Conservation (phyloP, 2,329 filamentous ascomycete species). For the Epichloe hybrida region DNA sequence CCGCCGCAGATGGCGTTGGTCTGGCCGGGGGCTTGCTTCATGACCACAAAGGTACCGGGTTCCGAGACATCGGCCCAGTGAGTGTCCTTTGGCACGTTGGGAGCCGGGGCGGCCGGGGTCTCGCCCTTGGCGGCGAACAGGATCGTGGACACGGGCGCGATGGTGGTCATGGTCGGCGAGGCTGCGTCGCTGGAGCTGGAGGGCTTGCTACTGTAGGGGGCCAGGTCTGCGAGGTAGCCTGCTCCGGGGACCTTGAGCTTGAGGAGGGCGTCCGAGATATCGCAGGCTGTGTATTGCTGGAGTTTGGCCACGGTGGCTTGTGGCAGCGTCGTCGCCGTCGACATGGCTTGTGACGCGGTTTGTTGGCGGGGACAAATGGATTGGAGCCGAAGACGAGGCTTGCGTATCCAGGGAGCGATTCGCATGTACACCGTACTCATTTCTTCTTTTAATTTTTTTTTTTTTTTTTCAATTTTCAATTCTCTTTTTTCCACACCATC, state of each 20-base stretch:
- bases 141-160: conserved; percentile 47
- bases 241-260: conserved; percentile 53
- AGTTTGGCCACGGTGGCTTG: conserved; percentile 15
- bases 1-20: conserved; percentile 62
- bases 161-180: conserved; percentile 31
- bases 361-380: not conserved
- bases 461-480: too few species aligned
- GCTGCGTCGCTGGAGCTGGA: conserved; percentile 10
- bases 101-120: conserved; percentile 14
- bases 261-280: conserved; percentile 61
- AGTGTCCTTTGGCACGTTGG: conserved; percentile 41
- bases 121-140: conserved; percentile 47
- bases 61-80: conserved; percentile 58
- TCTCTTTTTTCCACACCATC: too few species aligned
- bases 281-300: conserved; percentile 30
- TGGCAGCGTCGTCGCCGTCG: conserved; percentile 6
- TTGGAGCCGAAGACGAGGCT: not conserved
- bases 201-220: conserved; percentile 18
- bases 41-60: conserved; percentile 47
- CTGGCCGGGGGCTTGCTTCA: conserved; percentile 52
- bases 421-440: not conserved
- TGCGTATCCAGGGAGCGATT: not conserved
- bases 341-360: not conserved
- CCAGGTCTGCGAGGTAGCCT: conserved; percentile 50
- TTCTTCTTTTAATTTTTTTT: too few species aligned